Evolutionary conservation across 495 filamentous ascomycete species (phyloP).

Genomic region (Hyaloscypha bicolor): DNA sequence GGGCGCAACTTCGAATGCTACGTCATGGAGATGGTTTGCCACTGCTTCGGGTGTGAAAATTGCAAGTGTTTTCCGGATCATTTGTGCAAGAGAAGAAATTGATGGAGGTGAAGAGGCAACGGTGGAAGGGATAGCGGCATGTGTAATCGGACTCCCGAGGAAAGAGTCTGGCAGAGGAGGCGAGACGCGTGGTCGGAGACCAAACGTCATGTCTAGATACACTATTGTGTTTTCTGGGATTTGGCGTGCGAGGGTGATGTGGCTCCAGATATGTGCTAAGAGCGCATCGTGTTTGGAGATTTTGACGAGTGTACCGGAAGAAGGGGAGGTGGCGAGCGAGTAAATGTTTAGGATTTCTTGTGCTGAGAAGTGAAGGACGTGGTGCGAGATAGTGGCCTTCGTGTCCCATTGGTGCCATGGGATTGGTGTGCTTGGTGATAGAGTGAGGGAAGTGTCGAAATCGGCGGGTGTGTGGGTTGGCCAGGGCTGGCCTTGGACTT

Average conservation of each 20-base stretch:
- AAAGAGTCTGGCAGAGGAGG: constrained; percentile 41
- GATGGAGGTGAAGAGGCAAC: constrained; percentile 3
- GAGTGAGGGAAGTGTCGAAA: constrained; percentile 27
- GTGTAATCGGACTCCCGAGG: constrained; percentile 39
- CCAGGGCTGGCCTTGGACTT: constrained; percentile 35
- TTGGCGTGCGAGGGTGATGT: constrained; percentile 39
- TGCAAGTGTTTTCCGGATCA: constrained; percentile 35
- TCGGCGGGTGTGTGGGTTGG: constrained; percentile 19
- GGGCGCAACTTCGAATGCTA: constrained; percentile 38
- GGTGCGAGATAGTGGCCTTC: constrained; percentile 31
- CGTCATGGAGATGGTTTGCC: constrained; percentile 37
- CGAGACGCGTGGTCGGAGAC: constrained; percentile 36
- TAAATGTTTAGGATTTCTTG: constrained; percentile 32
- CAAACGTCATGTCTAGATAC: constrained; percentile 40
- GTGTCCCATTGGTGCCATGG: constrained; percentile 43
- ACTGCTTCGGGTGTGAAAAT: constrained; percentile 40
- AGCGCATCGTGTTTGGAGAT: constrained; percentile 42
- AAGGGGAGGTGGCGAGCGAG: constrained; percentile 6
- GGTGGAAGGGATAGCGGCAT: constrained; percentile 20
- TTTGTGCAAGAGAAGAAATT: constrained; percentile 34
- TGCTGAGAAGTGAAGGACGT: constrained; percentile 39
- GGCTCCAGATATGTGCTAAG: constrained; percentile 43
- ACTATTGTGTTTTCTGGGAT: constrained; percentile 29
- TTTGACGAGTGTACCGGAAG: constrained; percentile 2
- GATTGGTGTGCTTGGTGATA: constrained; percentile 35